Conservation (phyloP, 2,329 filamentous ascomycete genomes). For the Colletotrichum spinosum region DNA sequence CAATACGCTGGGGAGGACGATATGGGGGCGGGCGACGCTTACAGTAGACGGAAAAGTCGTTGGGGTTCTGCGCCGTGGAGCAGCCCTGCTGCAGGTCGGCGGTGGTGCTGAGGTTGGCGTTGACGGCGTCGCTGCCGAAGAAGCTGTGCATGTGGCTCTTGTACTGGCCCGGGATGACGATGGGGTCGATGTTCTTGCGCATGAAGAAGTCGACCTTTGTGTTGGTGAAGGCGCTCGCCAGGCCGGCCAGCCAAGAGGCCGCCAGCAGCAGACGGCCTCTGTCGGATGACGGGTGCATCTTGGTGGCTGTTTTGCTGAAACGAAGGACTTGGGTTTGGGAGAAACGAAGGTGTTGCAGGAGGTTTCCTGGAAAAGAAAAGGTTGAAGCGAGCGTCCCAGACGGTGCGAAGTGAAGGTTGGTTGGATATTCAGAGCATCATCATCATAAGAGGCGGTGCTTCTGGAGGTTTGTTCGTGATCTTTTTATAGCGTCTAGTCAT, state of each 20-base stretch:
- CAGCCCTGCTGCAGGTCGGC: constrained; percentile 52
- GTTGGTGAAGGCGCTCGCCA: constrained; percentile 41
- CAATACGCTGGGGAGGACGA: background rate
- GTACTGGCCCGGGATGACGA: constrained; percentile 46
- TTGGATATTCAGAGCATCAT: too few species aligned
- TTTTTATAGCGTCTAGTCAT: constrained; percentile 3
- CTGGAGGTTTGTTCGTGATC: background rate
- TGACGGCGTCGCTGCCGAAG: constrained; percentile 49
- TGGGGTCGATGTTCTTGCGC: constrained; percentile 49
- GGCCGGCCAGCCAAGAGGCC: constrained; percentile 10
- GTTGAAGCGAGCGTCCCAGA: background rate
- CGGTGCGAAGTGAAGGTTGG: background rate
- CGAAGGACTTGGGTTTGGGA: background rate
- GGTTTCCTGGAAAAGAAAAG: background rate
- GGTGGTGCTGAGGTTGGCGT: constrained; percentile 43
- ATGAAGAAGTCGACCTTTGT: constrained; percentile 43
- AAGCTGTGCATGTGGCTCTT: constrained; percentile 49
- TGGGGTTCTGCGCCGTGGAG: constrained; percentile 55
- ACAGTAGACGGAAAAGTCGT: constrained; percentile 58
- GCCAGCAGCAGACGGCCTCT: constrained; percentile 4
- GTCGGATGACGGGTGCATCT: constrained; percentile 11
- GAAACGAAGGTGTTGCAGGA: background rate
- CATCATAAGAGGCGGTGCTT: background rate
- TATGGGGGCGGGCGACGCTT: constrained; percentile 17
- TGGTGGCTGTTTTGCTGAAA: background rate